Base-by-base conservation (phyloP, 1,284 basidiomycete genomes). In the Coniferiporia sulphurascens region DNA sequence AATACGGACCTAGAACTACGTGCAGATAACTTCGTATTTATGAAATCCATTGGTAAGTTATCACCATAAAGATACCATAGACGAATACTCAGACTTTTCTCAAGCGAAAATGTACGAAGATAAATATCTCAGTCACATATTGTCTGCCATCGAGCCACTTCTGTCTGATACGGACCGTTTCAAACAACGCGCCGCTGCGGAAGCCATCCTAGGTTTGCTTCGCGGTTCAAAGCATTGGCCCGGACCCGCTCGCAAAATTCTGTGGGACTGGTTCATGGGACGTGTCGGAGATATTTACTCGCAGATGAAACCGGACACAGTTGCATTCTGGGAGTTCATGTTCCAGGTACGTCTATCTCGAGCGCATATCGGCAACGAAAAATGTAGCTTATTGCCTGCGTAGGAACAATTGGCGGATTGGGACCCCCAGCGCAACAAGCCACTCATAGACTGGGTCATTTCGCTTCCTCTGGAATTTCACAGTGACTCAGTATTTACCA, bases 141-240 rank as follows among this genome's bases (percentile, higher is more conserved):
- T 90, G 51, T 70, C 74, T 13, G 71, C 76, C 12, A 73, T 86
- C 36, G 87, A 92, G 50, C 76, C 82, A 7, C 69, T 90, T 46
- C 72, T 91, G 51, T 77, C 76, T 36, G 88, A 88, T 61, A 68
- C 81, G 43, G 92, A 98, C 70, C 90, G 93, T 59, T 96, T 93
- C 77, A 92, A 93, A 73, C 95, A 96, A 69, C 84, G 95, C 35
- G 93, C 93, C 21, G 89, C 89, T 6, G 92, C 89, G 54, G 96
- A 99, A 76, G 76, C 97, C 35, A 71, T 98, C 41, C 81, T 85
- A 49, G 95, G 95, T 48, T 61, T 61, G 65, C 60, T 70, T 58
- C 66, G 78, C 82, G 95, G 94, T 27, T 86, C 89, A 12, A 97
- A 97, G 73, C 93, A 98, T 71, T 99, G 96, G 96, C 79, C 86